A percentile compares a stretch with the other conserved stretches of the same genome.
Conservation (phyloP, 495 filamentous ascomycete species). For the Xeromyces bisporus region DNA sequence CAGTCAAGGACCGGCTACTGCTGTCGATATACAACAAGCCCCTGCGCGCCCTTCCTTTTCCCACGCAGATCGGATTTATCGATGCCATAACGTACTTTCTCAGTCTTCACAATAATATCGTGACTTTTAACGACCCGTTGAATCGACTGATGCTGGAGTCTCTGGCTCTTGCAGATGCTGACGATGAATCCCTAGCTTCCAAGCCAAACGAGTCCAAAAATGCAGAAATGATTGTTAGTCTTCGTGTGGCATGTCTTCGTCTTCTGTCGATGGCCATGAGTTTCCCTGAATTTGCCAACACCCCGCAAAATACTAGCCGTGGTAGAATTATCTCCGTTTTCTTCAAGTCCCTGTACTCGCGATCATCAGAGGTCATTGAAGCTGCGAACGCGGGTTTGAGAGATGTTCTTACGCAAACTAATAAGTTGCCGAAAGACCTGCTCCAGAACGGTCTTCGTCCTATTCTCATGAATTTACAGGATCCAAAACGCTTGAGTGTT, state of each 20-base stretch:
- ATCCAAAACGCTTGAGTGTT: slow-evolving; percentile 76
- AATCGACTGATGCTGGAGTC: slow-evolving; percentile 85
- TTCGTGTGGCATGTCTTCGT: slow-evolving; percentile 88
- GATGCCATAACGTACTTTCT: slow-evolving; percentile 93
- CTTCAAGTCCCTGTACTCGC: slow-evolving; percentile 92
- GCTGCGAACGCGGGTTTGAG: slow-evolving; percentile 80
- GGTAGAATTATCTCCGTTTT: slow-evolving; percentile 83
- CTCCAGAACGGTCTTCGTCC: slow-evolving; percentile 87
- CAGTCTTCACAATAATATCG: slow-evolving; percentile 65
- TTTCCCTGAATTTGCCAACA: slow-evolving; percentile 70
- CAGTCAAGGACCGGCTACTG: slow-evolving; percentile 73
- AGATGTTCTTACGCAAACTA: slow-evolving; percentile 68
- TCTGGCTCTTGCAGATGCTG: slow-evolving; percentile 78
- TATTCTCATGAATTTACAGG: slow-evolving; percentile 87
- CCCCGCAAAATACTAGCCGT: slow-evolving; percentile 52
- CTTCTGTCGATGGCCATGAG: slow-evolving; percentile 83
- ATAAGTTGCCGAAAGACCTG: slow-evolving; percentile 88
- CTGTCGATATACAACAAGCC: slow-evolving; percentile 89
- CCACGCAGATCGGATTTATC: slow-evolving; percentile 91
- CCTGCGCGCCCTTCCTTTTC: slow-evolving; percentile 75
- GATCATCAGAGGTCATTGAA: slow-evolving; percentile 79
- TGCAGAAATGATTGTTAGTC: slow-evolving; percentile 72
- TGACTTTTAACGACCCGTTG: slow-evolving; percentile 78
- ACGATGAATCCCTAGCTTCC: slow-evolving; percentile 68
- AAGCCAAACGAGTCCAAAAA: slow-evolving; percentile 83